phyloP scores from a whole-genome alignment of 1,284 basidiomycete species.

The Cryptococcus sp. region DNA sequence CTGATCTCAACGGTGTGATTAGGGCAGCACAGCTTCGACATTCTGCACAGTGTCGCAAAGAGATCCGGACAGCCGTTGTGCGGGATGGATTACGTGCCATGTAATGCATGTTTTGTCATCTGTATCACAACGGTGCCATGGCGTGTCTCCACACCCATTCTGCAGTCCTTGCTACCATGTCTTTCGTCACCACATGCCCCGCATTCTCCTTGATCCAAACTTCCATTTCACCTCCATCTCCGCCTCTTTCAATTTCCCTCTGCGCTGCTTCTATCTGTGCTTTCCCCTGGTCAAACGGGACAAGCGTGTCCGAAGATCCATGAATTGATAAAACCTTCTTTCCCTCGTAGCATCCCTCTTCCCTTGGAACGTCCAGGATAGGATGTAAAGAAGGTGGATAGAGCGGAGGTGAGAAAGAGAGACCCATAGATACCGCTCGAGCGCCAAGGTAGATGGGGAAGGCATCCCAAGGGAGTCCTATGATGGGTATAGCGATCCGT shows the following conservation, averaged over 20 bases:
- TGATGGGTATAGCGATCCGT: constrained; percentile 62
- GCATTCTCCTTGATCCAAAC: constrained; percentile 40
- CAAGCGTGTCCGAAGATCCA: constrained; percentile 47
- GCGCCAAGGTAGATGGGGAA: constrained; percentile 53
- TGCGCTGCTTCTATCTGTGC: not conserved
- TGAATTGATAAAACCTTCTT: constrained; percentile 67
- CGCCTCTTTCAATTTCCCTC: constrained; percentile 5
- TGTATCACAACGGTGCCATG: constrained; percentile 12
- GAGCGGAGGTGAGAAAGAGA: constrained; percentile 54
- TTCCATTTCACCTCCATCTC: constrained; percentile 17
- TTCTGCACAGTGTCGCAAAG: too few species aligned
- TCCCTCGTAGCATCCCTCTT: constrained; percentile 54
- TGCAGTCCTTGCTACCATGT: constrained; percentile 42
- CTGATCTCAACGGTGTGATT: too few species aligned
- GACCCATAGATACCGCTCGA: constrained; percentile 51
- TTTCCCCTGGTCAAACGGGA: constrained; percentile 21
- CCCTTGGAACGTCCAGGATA: constrained; percentile 51
- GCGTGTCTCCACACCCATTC: constrained; percentile 46
- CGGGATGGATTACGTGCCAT: too few species aligned
- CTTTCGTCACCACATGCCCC: constrained; percentile 44
- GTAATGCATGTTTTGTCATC: not conserved
- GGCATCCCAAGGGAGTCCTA: constrained; percentile 70
- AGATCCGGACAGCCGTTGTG: too few species aligned
- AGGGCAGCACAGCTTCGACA: too few species aligned
- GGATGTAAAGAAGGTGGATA: constrained; percentile 56